Base-by-base conservation (phyloP, 2,329 filamentous ascomycete species). In the Paecilomyces variotii region DNA sequence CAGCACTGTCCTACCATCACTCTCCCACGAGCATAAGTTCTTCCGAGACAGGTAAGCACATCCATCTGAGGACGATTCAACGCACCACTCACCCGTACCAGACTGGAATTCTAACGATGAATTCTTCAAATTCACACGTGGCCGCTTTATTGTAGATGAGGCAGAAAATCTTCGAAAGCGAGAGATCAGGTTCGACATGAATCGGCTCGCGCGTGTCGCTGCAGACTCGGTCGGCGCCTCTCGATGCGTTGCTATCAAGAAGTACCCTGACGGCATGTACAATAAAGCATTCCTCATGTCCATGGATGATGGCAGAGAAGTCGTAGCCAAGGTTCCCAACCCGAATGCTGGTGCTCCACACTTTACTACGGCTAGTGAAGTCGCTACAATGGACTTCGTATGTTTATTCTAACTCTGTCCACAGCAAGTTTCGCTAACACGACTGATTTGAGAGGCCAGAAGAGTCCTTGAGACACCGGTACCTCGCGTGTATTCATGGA, bases 251-350 rank as follows among this genome's bases (percentile, higher is more conserved):
- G 12, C 14, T 45, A n/a, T n/a, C 14, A 45, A n/a, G 14, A 45
- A 45, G 35, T 19, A n/a, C 7, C 14, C 35, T 14, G 35, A 45
- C 56, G 68, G 70, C 27, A 66, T 72, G 54, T 72, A 74, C 54
- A 69, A 63, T 19, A 68, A 67, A 60, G 50, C 60, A 54, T 67
- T 63, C 45, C 62, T 70, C n/a, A 63, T 73, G 58, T 54, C 57
- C 5, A 71, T 75, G 67, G 61, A 65, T 10, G 60, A 74, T 64
- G 68, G 67, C 14, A 61, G 50, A 32, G 65, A 45, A 19, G 35
- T 45, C 14, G n/a, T 45, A n/a, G 34, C 35, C 3, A 45, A 45
- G 14, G 14, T 45, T 2, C 35, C 35, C 4, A 45, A 45, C 4
- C 35, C 14, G 14, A 45, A 45, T 19, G 35, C 35, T 6, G 35